phyloP scores from a whole-genome alignment of 2,329 filamentous ascomycete genomes.

The Xylariaceae sp. region DNA sequence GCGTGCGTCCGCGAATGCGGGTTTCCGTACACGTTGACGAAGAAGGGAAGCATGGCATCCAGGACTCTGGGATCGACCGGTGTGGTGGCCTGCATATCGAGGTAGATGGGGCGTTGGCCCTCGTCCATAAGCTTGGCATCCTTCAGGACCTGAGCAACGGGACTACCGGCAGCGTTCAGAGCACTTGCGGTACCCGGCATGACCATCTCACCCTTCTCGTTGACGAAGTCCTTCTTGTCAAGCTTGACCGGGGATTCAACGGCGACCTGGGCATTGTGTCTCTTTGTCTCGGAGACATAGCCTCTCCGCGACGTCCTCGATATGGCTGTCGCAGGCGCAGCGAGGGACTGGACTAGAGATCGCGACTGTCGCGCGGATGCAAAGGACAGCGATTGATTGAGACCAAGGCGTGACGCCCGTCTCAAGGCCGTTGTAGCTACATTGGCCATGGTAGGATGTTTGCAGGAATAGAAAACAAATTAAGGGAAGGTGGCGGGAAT shows the following conservation, averaged over 20 bases:
- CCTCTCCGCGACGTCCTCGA: conserved; percentile 41
- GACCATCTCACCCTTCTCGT: conserved; percentile 38
- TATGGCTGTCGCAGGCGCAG: conserved; percentile 25
- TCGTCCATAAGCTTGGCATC: conserved; percentile 90
- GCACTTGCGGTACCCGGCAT: conserved; percentile 54
- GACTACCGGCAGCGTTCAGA: conserved; percentile 68
- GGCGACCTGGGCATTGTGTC: conserved; percentile 72
- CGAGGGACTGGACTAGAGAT: conserved; percentile 32
- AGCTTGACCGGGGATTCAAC: conserved; percentile 79
- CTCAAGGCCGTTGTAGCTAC: conserved; percentile 65
- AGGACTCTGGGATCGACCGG: conserved; percentile 91
- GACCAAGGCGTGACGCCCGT: conserved; percentile 62
- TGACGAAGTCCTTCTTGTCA: conserved; percentile 76
- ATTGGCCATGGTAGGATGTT: conserved; percentile 49
- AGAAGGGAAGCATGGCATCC: conserved; percentile 93
- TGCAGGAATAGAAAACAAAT: conserved; percentile 13
- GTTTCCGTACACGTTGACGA: conserved; percentile 91
- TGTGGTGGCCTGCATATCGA: conserved; percentile 97
- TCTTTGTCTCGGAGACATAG: conserved; percentile 82
- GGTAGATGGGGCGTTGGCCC: conserved; percentile 88
- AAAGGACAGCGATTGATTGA: conserved; percentile 37
- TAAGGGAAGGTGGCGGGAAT: conserved; percentile 7
- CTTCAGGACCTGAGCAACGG: conserved; percentile 81
- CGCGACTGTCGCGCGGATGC: conserved; percentile 33
- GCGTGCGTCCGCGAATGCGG: conserved; percentile 96